Evolutionary conservation across 208 protist genomes (phyloP), one percentile per base, ranked within the genome.

Genomic region (Crithidia acanthocephali): DNA sequence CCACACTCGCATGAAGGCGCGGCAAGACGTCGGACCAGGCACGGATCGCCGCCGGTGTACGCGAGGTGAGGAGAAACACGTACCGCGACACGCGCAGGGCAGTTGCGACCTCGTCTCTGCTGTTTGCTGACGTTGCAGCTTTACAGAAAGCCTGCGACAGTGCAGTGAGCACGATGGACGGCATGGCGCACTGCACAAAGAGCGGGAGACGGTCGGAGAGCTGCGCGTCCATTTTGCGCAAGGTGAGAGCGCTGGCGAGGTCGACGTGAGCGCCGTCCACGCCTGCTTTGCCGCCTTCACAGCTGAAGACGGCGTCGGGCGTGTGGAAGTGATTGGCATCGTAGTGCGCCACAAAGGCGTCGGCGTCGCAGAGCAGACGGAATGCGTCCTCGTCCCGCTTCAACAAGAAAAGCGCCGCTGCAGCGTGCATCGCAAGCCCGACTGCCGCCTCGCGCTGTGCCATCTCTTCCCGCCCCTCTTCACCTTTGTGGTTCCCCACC

Each of bases 141-240:
- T 32, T 44, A 44, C 6, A 45, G 10, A 3, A 1, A 18, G 48
- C 61, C 5, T 23, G 44, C 28, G 61, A 55, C 40, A 76, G 50
- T 28, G 70, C 62, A 0, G 53, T 15, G 10, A 47, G 22, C 30
- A 77, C n/a, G 25, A 72, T 63, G 18, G 30, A 37, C 45, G 72
- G 72, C 23, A 64, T 68, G 64, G 59, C 50, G 23, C 72, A 68
- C 28, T 72, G 72, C n/a, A 77, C 64, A 32, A 59, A 77, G 32
- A 59, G 56, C 9, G 72, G 72, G 20, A 77, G 16, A 32, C 32
- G 8, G 2, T 60, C 37, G 2, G 44, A 22, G 18, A 77, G 48
- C 40, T 72, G 72, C 16, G 40, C 50, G 37, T 77, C 72, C 2
- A 64, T 72, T 10, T 44, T 57, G 22, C 30, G 47, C 48, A 77